These are phyloP conservation scores for Craspedostauros australis DNA, from an alignment of 108 stramenopile genomes.

Conservation along the genomic window DNA sequence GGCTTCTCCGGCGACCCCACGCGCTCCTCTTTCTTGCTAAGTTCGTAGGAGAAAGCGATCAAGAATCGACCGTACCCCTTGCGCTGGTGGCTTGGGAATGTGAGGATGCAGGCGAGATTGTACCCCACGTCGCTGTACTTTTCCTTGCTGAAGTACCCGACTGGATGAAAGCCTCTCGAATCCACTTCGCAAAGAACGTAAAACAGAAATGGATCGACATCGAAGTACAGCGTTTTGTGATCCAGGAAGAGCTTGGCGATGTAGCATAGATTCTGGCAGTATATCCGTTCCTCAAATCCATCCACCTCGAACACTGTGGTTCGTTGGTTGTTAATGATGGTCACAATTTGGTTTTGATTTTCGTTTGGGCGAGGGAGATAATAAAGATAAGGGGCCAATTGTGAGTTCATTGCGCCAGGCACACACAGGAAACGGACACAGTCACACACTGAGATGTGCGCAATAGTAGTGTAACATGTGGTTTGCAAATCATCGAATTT, in stretches of 20 bases:
- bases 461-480: no score
- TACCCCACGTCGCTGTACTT: constrained; percentile 98
- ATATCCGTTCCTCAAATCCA: constrained; percentile 90
- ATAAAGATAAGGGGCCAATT: not conserved
- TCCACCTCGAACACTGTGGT: constrained; percentile 97
- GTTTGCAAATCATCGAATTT: not conserved
- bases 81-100: constrained; percentile 97
- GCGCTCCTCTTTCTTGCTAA: constrained; percentile 94
- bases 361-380: not conserved
- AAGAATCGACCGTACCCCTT: constrained; percentile 99
- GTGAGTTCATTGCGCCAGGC: no score
- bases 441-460: no score
- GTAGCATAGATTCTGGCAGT: constrained; percentile 97
- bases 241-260: constrained; percentile 98
- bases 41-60: constrained; percentile 96
- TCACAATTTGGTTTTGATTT: no score
- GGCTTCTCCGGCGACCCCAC: constrained; percentile 99
- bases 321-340: constrained; percentile 14
- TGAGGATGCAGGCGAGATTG: constrained; percentile 99
- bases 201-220: constrained; percentile 97
- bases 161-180: constrained; percentile 85
- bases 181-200: constrained; percentile 97
- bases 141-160: constrained; percentile 99
- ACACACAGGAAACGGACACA: not conserved
- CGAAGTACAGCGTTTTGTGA: constrained; percentile 99